phyloP scores from a whole-genome alignment of 75 land plant species.

The Selaginella tamariscina region DNA sequence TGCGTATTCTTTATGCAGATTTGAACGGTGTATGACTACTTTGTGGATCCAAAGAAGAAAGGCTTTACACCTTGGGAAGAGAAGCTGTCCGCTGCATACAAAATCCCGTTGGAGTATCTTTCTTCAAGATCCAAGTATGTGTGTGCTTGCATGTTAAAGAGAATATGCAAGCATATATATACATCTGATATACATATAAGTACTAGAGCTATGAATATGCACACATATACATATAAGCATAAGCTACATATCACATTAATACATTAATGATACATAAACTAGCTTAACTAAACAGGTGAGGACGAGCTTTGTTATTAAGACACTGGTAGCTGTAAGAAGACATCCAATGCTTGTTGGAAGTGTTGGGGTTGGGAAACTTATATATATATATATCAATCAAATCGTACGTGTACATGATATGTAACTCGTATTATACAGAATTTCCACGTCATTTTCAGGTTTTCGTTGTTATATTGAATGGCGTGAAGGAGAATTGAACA shows the following conservation, averaged over 20 bases:
- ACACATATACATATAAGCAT: too few relatives aligned
- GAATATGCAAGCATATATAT: not conserved
- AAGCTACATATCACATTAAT: too few relatives aligned
- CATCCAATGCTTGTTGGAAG: slow-evolving; percentile 25
- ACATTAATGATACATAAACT: too few relatives aligned
- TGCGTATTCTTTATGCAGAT: slow-evolving; percentile 14
- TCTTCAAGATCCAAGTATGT: slow-evolving; percentile 20
- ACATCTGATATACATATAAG: not conserved
- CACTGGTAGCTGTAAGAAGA: slow-evolving; percentile 12
- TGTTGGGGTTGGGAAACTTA: slow-evolving; percentile 30
- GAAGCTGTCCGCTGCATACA: slow-evolving; percentile 16
- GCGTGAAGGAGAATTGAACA: too few relatives aligned
- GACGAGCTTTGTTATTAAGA: slow-evolving; percentile 21
- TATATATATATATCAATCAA: too few relatives aligned
- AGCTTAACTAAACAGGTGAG: slow-evolving; percentile 15
- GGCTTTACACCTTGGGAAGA: slow-evolving; percentile 25
- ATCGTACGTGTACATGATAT: too few relatives aligned
- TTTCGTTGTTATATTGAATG: too few relatives aligned
- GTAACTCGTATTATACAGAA: too few relatives aligned
- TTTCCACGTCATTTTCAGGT: too few relatives aligned
- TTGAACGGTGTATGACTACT: slow-evolving; percentile 27
- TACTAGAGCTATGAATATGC: too few relatives aligned
- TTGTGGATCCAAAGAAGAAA: slow-evolving; percentile 20
- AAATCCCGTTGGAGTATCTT: slow-evolving; percentile 24
- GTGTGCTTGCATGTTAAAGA: not conserved